A percentile compares a stretch with the other conserved stretches of the same genome.
Evolutionary conservation across 768 basidiomycete species (phyloP).

Genomic region (Wakefieldia striispora): DNA sequence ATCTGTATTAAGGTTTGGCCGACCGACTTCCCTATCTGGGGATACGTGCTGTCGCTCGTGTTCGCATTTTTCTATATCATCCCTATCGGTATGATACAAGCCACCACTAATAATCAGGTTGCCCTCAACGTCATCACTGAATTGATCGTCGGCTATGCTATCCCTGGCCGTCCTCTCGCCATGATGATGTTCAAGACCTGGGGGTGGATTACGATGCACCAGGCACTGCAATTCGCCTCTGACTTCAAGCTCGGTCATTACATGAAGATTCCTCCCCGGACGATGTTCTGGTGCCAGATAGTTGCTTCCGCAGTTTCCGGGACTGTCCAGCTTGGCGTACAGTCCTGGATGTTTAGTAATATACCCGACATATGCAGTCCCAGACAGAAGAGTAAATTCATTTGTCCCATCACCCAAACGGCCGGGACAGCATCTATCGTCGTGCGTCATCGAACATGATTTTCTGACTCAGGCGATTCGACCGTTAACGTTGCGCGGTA

Average conservation of each 20-base stretch:
- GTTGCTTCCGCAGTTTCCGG: conserved; percentile 59
- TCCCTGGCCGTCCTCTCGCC: conserved; percentile 66
- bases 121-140: conserved; percentile 71
- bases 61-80: conserved; percentile 65
- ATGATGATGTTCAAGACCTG: conserved; percentile 80
- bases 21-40: conserved; percentile 47
- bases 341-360: conserved; percentile 56
- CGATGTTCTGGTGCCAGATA: conserved; percentile 70
- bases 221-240: conserved; percentile 65
- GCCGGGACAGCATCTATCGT: conserved; percentile 50
- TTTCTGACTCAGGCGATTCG: background rate
- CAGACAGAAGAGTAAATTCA: conserved; percentile 49
- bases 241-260: conserved; percentile 79
- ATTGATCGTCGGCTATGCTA: conserved; percentile 57
- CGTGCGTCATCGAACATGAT: conserved; percentile 36
- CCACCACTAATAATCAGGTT: conserved; percentile 77
- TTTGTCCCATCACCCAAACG: conserved; percentile 65
- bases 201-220: conserved; percentile 63
- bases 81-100: conserved; percentile 76
- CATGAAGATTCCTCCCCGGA: conserved; percentile 65
- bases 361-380: conserved; percentile 35
- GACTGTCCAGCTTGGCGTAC: conserved; percentile 65
- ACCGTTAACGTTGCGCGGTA: background rate
- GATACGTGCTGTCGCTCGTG: conserved; percentile 39
- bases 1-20: conserved; percentile 63